Evolutionary conservation across 2,329 filamentous ascomycete species (phyloP).

Genomic region (Akanthomyces dipterigenus): DNA sequence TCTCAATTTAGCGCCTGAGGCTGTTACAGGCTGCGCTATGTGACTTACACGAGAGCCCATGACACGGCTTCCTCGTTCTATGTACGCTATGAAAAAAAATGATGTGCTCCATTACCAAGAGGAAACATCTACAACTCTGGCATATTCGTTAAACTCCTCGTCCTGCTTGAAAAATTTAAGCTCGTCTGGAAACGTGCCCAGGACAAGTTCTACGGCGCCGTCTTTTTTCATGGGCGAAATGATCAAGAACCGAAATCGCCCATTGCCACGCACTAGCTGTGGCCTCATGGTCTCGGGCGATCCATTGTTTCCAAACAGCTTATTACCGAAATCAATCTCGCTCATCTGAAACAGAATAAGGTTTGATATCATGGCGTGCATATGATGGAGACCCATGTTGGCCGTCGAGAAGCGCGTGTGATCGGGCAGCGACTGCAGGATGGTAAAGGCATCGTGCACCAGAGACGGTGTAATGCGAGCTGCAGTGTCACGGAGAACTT

Average conservation of each 20-base stretch:
- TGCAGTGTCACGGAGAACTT: constrained; percentile 20
- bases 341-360: constrained; percentile 23
- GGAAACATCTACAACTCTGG: constrained; percentile 14
- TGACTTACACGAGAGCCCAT: not conserved
- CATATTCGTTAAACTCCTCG: constrained; percentile 22
- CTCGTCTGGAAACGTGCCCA: constrained; percentile 24
- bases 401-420: constrained; percentile 20
- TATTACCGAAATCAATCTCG: constrained; percentile 23
- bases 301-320: constrained; percentile 21
- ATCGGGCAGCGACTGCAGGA: constrained; percentile 22
- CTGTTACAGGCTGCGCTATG: not conserved
- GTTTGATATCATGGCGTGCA: constrained; percentile 24
- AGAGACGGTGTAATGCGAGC: constrained; percentile 20
- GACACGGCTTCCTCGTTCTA: not conserved
- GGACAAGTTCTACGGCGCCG: constrained; percentile 23
- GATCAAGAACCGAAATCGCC: constrained; percentile 20
- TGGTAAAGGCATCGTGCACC: constrained; percentile 23
- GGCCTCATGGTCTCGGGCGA: constrained; percentile 23
- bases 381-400: constrained; percentile 21
- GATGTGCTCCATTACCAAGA: not conserved
- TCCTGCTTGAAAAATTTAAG: constrained; percentile 21
- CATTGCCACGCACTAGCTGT: constrained; percentile 21
- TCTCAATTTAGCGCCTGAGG: constrained; percentile 5
- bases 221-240: constrained; percentile 24
- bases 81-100: not conserved